Conservation (phyloP, 352 stramenopile species). For the Globisporangium nunn region DNA sequence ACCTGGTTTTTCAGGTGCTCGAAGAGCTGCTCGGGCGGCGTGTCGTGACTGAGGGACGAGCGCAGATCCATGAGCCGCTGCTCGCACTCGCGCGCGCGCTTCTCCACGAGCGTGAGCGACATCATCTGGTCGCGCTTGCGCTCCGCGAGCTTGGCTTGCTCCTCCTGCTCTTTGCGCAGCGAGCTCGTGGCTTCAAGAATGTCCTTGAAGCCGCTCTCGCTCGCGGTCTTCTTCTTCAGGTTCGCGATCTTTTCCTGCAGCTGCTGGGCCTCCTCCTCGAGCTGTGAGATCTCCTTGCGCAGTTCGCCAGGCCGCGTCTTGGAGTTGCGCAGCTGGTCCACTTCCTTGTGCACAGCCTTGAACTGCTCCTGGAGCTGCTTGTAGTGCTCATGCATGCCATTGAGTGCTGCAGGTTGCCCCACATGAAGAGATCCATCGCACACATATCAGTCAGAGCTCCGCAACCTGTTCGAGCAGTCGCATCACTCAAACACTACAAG, state of each 20-base stretch:
- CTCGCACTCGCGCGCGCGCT: conserved; percentile 63
- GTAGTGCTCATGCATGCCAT: conserved; percentile 87
- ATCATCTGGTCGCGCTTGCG: conserved; percentile 87
- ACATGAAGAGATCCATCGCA: background rate
- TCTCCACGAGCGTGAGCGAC: conserved; percentile 78
- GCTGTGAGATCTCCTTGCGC: conserved; percentile 86
- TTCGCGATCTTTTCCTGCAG: conserved; percentile 88
- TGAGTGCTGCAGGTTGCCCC: conserved; percentile 24
- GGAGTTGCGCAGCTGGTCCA: conserved; percentile 73
- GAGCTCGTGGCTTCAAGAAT: conserved; percentile 87
- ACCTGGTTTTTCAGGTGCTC: conserved; percentile 79
- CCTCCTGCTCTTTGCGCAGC: conserved; percentile 92
- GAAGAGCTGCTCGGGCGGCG: conserved; percentile 83
- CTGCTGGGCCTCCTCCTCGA: conserved; percentile 89
- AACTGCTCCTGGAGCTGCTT: conserved; percentile 92
- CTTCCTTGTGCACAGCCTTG: conserved; percentile 86
- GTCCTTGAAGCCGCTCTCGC: conserved; percentile 81
- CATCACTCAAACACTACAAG: background rate
- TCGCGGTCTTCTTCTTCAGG: conserved; percentile 84
- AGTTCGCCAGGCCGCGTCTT: conserved; percentile 83
- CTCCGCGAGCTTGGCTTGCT: conserved; percentile 88
- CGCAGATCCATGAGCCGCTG: conserved; percentile 67
- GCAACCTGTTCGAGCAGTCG: too few species aligned
- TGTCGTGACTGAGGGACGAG: conserved; percentile 64
- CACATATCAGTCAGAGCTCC: background rate